Percentiles rank a stretch among this genome's conserved stretches.
These are phyloP conservation scores for Circinella umbellata DNA, from an alignment of 371 early-diverging fungal species.

Conservation along the genomic window DNA sequence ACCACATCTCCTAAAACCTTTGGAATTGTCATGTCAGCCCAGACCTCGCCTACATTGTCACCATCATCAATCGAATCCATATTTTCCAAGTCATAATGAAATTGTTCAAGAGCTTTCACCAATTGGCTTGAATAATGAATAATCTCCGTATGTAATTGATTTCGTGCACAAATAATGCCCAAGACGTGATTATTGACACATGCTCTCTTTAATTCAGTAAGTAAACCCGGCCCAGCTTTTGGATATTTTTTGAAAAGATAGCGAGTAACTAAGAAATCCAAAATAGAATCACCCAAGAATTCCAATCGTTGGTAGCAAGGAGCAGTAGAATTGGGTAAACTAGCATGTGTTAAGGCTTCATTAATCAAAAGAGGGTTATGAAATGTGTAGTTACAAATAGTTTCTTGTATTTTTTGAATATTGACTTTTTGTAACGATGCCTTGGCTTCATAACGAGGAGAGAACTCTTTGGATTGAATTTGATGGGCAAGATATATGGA, in stretches of 20 bases:
- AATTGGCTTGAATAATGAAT: slow-evolving; percentile 66
- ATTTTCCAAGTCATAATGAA: slow-evolving; percentile 42
- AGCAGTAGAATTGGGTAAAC: slow-evolving; percentile 59
- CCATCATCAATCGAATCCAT: slow-evolving; percentile 34
- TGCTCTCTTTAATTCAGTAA: slow-evolving; percentile 80
- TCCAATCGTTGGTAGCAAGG: slow-evolving; percentile 92
- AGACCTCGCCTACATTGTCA: slow-evolving; percentile 64
- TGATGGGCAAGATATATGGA: slow-evolving; percentile 26
- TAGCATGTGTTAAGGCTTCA: slow-evolving; percentile 91
- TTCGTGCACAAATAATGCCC: slow-evolving; percentile 68
- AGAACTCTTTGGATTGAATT: slow-evolving; percentile 25
- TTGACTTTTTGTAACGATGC: slow-evolving; percentile 29
- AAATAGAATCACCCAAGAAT: slow-evolving; percentile 93
- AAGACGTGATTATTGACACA: slow-evolving; percentile 90
- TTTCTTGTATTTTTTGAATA: slow-evolving; percentile 45
- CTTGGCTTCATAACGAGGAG: slow-evolving; percentile 34
- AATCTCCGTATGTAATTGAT: slow-evolving; percentile 69
- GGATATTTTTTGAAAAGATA: slow-evolving; percentile 70
- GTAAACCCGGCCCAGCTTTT: slow-evolving; percentile 68
- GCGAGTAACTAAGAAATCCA: slow-evolving; percentile 83
- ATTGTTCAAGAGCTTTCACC: slow-evolving; percentile 53
- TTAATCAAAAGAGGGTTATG: slow-evolving; percentile 62
- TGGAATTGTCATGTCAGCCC: slow-evolving; percentile 78
- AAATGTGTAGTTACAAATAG: slow-evolving; percentile 73
- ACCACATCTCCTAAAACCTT: slow-evolving; percentile 89